Evolutionary conservation across 2,329 filamentous ascomycete genomes (phyloP).

Genomic region (Ceratocystis lukuohia): DNA sequence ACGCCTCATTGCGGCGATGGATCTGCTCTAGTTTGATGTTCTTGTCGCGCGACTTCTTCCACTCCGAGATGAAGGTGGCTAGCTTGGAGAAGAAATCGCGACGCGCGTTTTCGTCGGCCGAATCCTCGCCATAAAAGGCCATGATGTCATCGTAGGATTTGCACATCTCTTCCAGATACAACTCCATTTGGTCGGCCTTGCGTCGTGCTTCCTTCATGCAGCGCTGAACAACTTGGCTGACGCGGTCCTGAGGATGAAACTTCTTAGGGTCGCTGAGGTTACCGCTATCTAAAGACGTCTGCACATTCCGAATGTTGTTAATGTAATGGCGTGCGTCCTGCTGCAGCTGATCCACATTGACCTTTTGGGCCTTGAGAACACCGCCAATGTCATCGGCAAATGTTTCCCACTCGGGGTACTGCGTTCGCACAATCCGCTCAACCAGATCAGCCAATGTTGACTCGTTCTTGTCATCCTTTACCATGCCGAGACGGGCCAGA

Average conservation of each 20-base stretch:
- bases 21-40: conserved; percentile 73
- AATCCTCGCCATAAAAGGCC: conserved; percentile 73
- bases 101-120: conserved; percentile 77
- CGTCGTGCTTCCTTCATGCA: conserved; percentile 92
- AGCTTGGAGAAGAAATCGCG: conserved; percentile 93
- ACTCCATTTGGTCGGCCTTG: conserved; percentile 88
- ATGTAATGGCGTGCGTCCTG: conserved; percentile 84
- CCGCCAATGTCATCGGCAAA: conserved; percentile 75
- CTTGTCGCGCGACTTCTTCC: conserved; percentile 94
- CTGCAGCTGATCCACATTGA: conserved; percentile 88
- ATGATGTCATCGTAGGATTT: conserved; percentile 37
- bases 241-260: conserved; percentile 94
- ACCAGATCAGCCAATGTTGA: conserved; percentile 91
- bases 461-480: conserved; percentile 98
- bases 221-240: conserved; percentile 78
- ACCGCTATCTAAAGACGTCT: conserved; percentile 79
- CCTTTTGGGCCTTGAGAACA: conserved; percentile 68
- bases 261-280: conserved; percentile 94
- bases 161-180: conserved; percentile 87
- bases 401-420: conserved; percentile 89
- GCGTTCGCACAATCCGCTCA: conserved; percentile 88
- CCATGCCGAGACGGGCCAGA: conserved; percentile 82
- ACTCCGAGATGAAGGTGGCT: conserved; percentile 77
- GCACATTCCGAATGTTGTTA: conserved; percentile 85
- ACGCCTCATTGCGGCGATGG: conserved; percentile 73